Conservation (phyloP, 2,329 filamentous ascomycete genomes). For the Sporothrix schenckii region DNA sequence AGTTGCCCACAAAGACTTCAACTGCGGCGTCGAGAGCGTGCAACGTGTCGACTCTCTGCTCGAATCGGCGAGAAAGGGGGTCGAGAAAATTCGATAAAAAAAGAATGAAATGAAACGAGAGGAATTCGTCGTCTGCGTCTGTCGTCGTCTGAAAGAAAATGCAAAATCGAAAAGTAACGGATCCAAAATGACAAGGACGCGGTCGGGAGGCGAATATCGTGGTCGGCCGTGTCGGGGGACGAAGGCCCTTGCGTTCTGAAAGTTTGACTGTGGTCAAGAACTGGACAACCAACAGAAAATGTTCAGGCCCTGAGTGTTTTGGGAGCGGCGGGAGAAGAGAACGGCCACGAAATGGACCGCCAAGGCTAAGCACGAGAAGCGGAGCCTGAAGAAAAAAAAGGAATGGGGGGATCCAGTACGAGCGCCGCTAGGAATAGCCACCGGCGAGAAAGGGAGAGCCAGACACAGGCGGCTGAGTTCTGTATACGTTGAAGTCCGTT, state of each 20-base stretch:
- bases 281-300: background rate
- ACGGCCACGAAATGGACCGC: slow-evolving; percentile 30
- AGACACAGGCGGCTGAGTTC: background rate
- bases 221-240: slow-evolving; percentile 24
- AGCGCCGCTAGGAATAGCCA: background rate
- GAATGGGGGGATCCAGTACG: slow-evolving; percentile 10
- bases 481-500: no score
- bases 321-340: slow-evolving; percentile 27
- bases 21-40: slow-evolving; percentile 5
- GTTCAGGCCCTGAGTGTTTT: slow-evolving; percentile 25
- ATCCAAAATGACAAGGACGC: slow-evolving; percentile 29
- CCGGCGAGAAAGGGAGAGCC: slow-evolving; percentile 16
- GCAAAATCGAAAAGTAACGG: background rate
- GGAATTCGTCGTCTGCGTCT: slow-evolving; percentile 20
- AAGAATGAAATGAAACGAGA: slow-evolving; percentile 20
- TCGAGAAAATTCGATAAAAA: background rate
- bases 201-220: slow-evolving; percentile 23
- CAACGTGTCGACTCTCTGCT: background rate
- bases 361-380: slow-evolving; percentile 30
- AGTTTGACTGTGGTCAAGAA: slow-evolving; percentile 8
- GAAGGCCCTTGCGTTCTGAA: slow-evolving; percentile 11
- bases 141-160: slow-evolving; percentile 19
- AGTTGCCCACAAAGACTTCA: background rate
- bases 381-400: slow-evolving; percentile 28
- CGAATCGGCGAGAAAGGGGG: slow-evolving; percentile 25